Percentiles rank a stretch among this genome's conserved stretches.
These are phyloP conservation scores for Fusarium decemcellulare DNA, from an alignment of 2,329 filamentous ascomycete species.

Conservation along the genomic window DNA sequence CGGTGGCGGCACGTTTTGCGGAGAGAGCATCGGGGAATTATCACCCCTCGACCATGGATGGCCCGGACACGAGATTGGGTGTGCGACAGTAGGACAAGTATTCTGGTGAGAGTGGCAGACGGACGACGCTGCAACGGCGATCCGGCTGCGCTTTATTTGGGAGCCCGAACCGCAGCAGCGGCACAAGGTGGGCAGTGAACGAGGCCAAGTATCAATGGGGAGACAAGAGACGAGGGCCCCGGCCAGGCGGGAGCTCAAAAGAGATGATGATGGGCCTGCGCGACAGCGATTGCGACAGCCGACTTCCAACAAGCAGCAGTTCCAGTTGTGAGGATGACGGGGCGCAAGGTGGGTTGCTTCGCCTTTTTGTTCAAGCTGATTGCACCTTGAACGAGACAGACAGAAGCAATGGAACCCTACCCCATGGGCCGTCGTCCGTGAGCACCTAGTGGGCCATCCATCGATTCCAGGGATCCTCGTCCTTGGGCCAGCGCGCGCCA, in stretches of 20 bases:
- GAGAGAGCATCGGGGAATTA: slow-evolving; percentile 13
- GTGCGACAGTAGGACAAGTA: too few species aligned
- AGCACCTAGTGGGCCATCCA: background rate
- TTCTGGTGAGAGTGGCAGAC: slow-evolving; percentile 3
- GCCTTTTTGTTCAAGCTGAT: slow-evolving; percentile 13
- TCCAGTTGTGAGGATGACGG: background rate
- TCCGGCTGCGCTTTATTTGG: slow-evolving; percentile 35
- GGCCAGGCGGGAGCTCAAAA: background rate
- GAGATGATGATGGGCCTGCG: background rate
- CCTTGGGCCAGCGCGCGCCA: slow-evolving; percentile 6
- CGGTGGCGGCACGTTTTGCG: slow-evolving; percentile 11
- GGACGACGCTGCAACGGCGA: slow-evolving; percentile 5
- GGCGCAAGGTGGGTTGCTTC: slow-evolving; percentile 8
- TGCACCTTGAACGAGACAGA: background rate
- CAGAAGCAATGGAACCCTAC: slow-evolving; percentile 1
- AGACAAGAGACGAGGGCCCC: slow-evolving; percentile 16
- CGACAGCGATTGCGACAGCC: background rate
- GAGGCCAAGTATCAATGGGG: slow-evolving; percentile 4
- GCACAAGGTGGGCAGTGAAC: slow-evolving; percentile 9
- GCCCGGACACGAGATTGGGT: background rate
- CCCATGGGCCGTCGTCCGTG: slow-evolving; percentile 8
- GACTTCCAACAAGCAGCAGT: background rate
- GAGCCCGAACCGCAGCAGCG: background rate
- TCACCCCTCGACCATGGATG: background rate
- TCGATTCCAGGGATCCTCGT: slow-evolving; percentile 9